phyloP scores from a whole-genome alignment of 208 protist species.

The Leishmania amazonensis region DNA sequence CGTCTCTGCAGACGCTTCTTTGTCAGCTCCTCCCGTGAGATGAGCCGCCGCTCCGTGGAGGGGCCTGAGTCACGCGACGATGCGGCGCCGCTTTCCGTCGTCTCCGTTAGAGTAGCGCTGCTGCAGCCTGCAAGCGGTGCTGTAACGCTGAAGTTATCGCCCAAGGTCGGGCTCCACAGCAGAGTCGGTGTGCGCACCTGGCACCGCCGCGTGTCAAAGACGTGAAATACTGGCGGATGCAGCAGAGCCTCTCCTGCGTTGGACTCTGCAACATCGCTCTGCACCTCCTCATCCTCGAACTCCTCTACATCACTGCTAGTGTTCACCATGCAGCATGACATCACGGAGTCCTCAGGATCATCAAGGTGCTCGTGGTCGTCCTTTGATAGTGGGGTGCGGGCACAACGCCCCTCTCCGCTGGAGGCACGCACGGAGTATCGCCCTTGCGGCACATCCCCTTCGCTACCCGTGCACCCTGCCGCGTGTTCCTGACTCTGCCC shows the following conservation, averaged over 20 bases:
- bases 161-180: background rate
- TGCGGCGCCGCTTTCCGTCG: background rate
- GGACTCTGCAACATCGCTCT: background rate
- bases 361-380: background rate
- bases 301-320: constrained; percentile 1
- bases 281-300: background rate
- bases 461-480: too few relatives aligned
- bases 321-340: background rate
- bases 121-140: background rate
- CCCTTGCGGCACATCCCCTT: background rate
- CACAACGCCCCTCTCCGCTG: background rate
- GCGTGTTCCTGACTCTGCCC: background rate
- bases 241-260: background rate
- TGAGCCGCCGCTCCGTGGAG: constrained; percentile 8
- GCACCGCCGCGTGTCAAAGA: constrained; percentile 11
- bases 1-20: background rate
- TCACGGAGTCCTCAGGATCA: background rate
- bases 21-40: constrained; percentile 1
- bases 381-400: background rate
- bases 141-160: too few relatives aligned
- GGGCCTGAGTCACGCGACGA: background rate
- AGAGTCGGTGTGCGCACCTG: background rate
- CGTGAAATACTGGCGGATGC: background rate
- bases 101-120: background rate
- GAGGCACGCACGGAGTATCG: background rate